Percentiles rank a stretch among this genome's conserved stretches.
These are phyloP conservation scores for Monosporascus ibericus DNA, from an alignment of 2,329 filamentous ascomycete species.

Conservation along the genomic window DNA sequence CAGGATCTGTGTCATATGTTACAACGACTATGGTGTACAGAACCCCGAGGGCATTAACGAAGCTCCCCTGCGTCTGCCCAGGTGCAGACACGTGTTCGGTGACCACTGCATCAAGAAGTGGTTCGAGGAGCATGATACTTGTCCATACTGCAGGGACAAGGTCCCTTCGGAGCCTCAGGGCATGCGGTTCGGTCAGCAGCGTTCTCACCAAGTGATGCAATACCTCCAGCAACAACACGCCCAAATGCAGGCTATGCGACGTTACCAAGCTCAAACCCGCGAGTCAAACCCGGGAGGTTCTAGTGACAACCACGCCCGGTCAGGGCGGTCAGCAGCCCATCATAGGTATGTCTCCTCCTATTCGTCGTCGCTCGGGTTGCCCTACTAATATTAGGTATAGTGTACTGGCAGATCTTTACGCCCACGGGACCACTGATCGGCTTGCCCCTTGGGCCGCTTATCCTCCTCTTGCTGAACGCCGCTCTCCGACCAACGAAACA, in stretches of 20 bases:
- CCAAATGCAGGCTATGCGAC: slow-evolving; percentile 1
- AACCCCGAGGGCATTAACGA: slow-evolving; percentile 55
- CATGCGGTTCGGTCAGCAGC: slow-evolving; percentile 1
- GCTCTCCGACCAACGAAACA: slow-evolving; percentile 22
- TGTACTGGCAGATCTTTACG: background rate
- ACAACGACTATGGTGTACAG: slow-evolving; percentile 52
- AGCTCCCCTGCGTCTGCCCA: slow-evolving; percentile 50
- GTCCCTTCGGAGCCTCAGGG: slow-evolving; percentile 43
- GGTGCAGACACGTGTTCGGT: slow-evolving; percentile 59
- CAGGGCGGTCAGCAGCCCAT: background rate
- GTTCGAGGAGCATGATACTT: slow-evolving; percentile 57
- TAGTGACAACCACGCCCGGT: background rate
- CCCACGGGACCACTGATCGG: background rate
- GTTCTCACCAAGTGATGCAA: slow-evolving; percentile 16
- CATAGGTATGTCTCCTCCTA: background rate
- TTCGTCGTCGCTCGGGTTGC: too few relatives aligned
- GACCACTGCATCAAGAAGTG: slow-evolving; percentile 60
- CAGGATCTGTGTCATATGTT: slow-evolving; percentile 56
- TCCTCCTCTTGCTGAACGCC: slow-evolving; percentile 13
- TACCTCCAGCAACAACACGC: slow-evolving; percentile 21
- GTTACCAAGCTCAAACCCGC: slow-evolving; percentile 1
- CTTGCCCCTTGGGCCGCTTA: background rate
- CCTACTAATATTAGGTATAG: background rate
- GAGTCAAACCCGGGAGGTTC: background rate
- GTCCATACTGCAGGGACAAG: slow-evolving; percentile 59